These are phyloP conservation scores for Pholiota molesta DNA, from an alignment of 768 basidiomycete species.

Conservation along the genomic window DNA sequence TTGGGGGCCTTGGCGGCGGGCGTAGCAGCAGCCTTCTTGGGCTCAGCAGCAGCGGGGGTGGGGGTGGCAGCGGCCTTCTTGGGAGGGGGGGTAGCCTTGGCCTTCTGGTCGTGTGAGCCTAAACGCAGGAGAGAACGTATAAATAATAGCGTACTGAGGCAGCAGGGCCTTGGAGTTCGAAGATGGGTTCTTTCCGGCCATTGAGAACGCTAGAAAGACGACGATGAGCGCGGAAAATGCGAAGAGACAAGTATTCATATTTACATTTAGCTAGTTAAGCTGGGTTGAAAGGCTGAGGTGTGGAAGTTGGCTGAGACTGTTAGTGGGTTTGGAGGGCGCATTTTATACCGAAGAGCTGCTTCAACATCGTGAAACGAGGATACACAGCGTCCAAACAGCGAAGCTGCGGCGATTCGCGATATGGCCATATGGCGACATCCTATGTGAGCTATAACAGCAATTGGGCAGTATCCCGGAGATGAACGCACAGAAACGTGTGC, in stretches of 20 bases:
- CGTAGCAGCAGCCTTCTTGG: conserved; percentile 25
- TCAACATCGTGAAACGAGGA: conserved; percentile 15
- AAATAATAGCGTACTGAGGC: conserved; percentile 13
- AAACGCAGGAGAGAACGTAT: background rate
- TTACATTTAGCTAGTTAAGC: conserved; percentile 11
- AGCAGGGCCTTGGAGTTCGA: conserved; percentile 22
- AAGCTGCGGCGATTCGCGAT: conserved; percentile 27
- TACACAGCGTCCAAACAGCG: conserved; percentile 15
- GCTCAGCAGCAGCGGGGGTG: conserved; percentile 15
- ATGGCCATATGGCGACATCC: conserved; percentile 15
- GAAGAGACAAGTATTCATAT: background rate
- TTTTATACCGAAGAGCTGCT: conserved; percentile 20
- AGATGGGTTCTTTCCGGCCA: conserved; percentile 27
- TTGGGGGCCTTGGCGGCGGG: conserved; percentile 6
- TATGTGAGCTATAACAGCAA: conserved; percentile 17
- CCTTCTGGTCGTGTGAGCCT: conserved; percentile 7
- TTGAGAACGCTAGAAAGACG: conserved; percentile 13
- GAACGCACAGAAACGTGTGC: conserved; percentile 21
- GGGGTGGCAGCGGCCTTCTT: conserved; percentile 18
- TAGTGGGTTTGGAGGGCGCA: background rate
- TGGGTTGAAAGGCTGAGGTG: conserved; percentile 6
- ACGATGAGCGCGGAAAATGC: background rate
- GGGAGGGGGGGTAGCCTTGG: conserved; percentile 19
- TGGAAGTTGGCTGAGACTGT: conserved; percentile 9
- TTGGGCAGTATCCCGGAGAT: conserved; percentile 23